Evolutionary conservation across 2,329 filamentous ascomycete genomes (phyloP).

Genomic region (Trichoderma sp.): DNA sequence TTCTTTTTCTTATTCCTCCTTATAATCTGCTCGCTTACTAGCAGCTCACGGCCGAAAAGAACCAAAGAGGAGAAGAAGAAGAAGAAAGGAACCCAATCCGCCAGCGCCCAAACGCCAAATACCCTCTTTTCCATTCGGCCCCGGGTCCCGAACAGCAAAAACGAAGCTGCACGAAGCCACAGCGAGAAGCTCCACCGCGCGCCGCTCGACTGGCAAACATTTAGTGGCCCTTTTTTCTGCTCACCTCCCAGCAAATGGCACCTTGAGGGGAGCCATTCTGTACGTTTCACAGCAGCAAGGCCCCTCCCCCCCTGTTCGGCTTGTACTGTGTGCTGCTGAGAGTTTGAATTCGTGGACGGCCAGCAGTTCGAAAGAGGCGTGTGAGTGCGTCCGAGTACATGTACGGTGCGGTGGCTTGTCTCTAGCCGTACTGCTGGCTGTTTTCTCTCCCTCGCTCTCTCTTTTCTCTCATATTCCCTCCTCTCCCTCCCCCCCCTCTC

Average conservation of each 20-base stretch:
- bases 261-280: conserved; percentile 19
- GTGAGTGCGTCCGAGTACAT: background rate
- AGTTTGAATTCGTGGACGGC: background rate
- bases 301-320: conserved; percentile 3
- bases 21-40: background rate
- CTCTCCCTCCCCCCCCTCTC: background rate
- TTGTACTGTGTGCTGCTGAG: background rate
- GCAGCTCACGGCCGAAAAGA: background rate
- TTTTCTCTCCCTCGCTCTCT: background rate
- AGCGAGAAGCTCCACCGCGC: background rate
- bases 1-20: background rate
- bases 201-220: background rate
- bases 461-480: background rate
- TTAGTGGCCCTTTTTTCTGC: conserved; percentile 3
- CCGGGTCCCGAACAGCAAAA: background rate
- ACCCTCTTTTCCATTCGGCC: background rate
- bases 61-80: no score
- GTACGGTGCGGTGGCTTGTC: background rate
- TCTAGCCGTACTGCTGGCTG: conserved; percentile 8
- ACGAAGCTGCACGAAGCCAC: background rate
- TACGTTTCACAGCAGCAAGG: conserved; percentile 17
- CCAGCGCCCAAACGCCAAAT: background rate
- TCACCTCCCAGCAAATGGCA: conserved; percentile 9
- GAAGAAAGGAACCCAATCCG: background rate
- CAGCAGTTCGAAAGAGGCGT: background rate